These are phyloP conservation scores for Akanthomyces uredinophilus DNA, from an alignment of 2,329 filamentous ascomycete species.

Conservation along the genomic window DNA sequence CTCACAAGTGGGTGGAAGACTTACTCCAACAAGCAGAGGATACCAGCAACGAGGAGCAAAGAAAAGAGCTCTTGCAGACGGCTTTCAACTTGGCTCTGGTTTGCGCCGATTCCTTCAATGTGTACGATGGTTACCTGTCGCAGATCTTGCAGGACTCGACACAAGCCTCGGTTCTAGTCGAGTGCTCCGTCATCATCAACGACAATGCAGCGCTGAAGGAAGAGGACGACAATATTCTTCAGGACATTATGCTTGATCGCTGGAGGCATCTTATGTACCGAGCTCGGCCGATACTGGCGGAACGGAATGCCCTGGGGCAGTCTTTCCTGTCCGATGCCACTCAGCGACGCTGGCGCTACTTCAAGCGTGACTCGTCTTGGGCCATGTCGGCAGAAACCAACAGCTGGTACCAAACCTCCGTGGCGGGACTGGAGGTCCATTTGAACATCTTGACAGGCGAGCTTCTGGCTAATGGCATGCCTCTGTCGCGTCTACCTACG, in stretches of 20 bases:
- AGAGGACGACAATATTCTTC: not conserved
- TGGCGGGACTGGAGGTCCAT: constrained; percentile 28
- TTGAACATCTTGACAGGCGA: constrained; percentile 48
- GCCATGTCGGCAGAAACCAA: not conserved
- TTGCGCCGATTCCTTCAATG: not conserved
- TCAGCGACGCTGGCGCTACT: not conserved
- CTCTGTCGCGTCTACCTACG: constrained; percentile 40
- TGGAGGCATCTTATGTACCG: not conserved
- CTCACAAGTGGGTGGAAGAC: not conserved
- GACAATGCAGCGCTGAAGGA: not conserved
- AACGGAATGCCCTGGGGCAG: not conserved
- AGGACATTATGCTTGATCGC: not conserved
- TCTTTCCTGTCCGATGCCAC: not conserved
- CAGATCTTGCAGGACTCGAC: not conserved
- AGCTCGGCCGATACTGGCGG: not conserved
- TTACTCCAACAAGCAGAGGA: not conserved
- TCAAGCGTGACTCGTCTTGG: not conserved
- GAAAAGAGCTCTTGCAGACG: not conserved
- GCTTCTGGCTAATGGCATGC: constrained; percentile 47
- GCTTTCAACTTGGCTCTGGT: not conserved
- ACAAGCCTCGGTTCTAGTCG: not conserved
- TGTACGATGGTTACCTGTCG: not conserved
- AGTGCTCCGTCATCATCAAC: not conserved
- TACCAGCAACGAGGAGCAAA: not conserved
- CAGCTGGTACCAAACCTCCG: not conserved